A percentile compares a stretch with the other conserved stretches of the same genome.
Conservation (phyloP, 225 moss, liverwort and hornwort genomes). For the Polytrichum formosum region DNA sequence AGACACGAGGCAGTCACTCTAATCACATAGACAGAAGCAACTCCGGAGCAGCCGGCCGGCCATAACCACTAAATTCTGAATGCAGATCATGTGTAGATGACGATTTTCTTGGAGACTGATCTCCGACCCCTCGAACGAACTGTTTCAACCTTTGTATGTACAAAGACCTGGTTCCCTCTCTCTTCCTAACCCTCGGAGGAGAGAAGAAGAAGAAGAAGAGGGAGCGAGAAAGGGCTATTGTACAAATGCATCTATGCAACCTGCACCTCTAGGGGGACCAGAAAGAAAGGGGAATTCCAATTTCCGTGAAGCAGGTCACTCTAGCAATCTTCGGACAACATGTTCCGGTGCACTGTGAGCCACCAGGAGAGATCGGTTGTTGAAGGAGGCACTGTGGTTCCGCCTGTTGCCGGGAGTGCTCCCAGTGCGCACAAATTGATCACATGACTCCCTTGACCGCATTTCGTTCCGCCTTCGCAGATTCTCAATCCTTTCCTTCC, state of each 20-base stretch:
- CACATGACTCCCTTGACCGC: constrained; percentile 6
- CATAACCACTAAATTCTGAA: too few species aligned
- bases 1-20: too few species aligned
- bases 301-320: constrained; percentile 7
- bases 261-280: constrained; percentile 42
- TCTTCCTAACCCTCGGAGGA: constrained; percentile 13
- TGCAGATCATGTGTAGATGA: too few species aligned
- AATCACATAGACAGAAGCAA: too few species aligned
- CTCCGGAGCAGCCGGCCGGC: too few species aligned
- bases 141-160: constrained; percentile 20
- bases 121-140: background rate
- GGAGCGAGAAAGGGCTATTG: constrained; percentile 42
- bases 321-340: constrained; percentile 17
- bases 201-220: constrained; percentile 16
- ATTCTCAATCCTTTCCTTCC: constrained; percentile 41
- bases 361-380: constrained; percentile 34
- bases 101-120: too few species aligned
- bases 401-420: constrained; percentile 23
- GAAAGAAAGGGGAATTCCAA: too few species aligned
- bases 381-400: constrained; percentile 19
- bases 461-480: constrained; percentile 18
- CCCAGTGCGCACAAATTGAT: constrained; percentile 1
- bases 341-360: constrained; percentile 34
- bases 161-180: constrained; percentile 32
- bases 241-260: constrained; percentile 64